Base-by-base conservation (phyloP, 805 yeast species). In the Candida palmyrensis region DNA sequence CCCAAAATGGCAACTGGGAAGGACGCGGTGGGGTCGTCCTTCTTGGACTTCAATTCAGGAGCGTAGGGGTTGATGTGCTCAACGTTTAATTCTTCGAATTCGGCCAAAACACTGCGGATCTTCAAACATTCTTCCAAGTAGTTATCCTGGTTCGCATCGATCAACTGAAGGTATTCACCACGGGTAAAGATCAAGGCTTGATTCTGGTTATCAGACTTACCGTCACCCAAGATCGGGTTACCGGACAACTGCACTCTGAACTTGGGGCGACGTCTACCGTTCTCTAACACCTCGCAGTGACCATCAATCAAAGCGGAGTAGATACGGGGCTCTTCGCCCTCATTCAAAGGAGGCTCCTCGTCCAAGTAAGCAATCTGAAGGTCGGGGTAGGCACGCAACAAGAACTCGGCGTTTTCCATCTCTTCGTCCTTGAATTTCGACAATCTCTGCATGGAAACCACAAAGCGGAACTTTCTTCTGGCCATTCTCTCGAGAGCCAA, bases 71-170 rank as follows among this genome's bases (percentile, higher is more conserved):
- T 82, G 44, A 78, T 79, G 49, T 81, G 86, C 56, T 82, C 87
- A 28, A 48, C 45, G 12, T 48, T 48, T 18, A 55, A 49, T 51
- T 81, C 86, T 50, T 84, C 90, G 54, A 84, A 84, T 52, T 84
- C 94, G 15, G 84, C 77, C 37, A 84, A 62, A 18, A 82, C 74
- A 46, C 78, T 77, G 61, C 90, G 71, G 35, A 83, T 80, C 59
- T 83, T 84, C 44, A 83, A 64, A 53, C 92, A 84, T 47, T 83
- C 94, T 53, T 84, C 92, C 31, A 83, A 59, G 50, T 83, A 83
- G 51, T 83, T 81, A 50, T 83, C 92, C 51, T 84, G 94, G 49
- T 84, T 84, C 11, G 92, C 89, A 66, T 84, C 94, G 42, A 83
- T 73, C 44, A 84, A 66, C 49, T 84, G 92, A 39, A 83, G 71